Evolutionary conservation across 2,329 filamentous ascomycete species (phyloP), one percentile per base, ranked within the genome.

Genomic region (Claviceps arundinis): DNA sequence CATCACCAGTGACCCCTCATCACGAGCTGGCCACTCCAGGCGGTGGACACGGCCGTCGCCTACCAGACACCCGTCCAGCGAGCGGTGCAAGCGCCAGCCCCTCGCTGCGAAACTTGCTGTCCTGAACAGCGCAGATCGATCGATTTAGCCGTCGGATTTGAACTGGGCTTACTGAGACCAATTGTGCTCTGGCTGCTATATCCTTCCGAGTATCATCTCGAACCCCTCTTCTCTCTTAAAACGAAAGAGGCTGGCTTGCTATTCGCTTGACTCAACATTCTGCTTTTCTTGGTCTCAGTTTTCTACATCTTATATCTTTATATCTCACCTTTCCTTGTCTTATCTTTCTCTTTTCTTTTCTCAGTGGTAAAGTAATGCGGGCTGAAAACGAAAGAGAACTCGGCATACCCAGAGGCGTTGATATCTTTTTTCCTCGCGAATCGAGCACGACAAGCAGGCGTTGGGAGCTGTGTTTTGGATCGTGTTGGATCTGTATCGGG

Each of bases 11-110:
- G 38, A 46, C 26, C 24, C 57, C 59, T 11, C 51, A 61, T 9
- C 63, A 59, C 38, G 63, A 65, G 24, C 47, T 57, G 16, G 56
- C 56, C 57, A 66, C 46, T 34, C 50, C 57, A 8, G 51, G 54
- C n/a, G 7, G 51, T 7, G 47, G 57, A 60, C 68, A 56, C 22
- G 58, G 53, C 22, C 60, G 59, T 43, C 63, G 65, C 30, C 59
- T 63, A 37, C 57, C 69, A 52, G 74, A 77, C 48, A 64, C 56
- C 19, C 70, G 76, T 47, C 71, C 75, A 37, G 68, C 75, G 34
- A 78, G 77, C 49, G 84, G 84, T n/a, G 85, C 85, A 4, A 89
- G 86, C 60, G 84, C 85, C 16, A 89, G 82, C 61, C 85, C 86
- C 11, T 89, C 85, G 9, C 65, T 90, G 55, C 80, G 82, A 59